Evolutionary conservation across 345 rosid species (phyloP).

Genomic region (Nasturtium officinale): DNA sequence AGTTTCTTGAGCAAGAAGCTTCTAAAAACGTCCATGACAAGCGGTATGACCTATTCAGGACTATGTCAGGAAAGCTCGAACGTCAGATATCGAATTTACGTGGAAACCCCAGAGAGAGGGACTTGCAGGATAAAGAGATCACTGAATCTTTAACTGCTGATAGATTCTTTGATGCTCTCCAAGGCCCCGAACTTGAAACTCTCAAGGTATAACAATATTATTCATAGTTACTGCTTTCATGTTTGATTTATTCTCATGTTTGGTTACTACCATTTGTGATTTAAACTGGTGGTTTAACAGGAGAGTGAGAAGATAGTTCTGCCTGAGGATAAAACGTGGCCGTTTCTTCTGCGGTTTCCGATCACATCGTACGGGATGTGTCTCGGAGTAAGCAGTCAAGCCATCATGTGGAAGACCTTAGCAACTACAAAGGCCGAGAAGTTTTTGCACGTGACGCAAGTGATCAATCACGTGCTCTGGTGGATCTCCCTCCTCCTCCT

Average conservation of each 20-base stretch:
- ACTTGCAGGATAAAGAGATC: constrained; percentile 44
- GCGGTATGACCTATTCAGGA: constrained; percentile 79
- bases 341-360: constrained; percentile 80
- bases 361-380: constrained; percentile 87
- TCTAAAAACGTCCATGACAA: constrained; percentile 52
- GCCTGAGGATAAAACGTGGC: constrained; percentile 84
- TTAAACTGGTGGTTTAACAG: constrained; percentile 39
- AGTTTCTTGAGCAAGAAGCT: constrained; percentile 28
- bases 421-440: constrained; percentile 65
- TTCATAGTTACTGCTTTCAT: neutral
- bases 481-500: constrained; percentile 63
- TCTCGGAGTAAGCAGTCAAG: constrained; percentile 91
- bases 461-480: constrained; percentile 65
- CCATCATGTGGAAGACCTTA: constrained; percentile 81
- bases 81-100: constrained; percentile 68
- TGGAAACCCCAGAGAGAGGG: constrained; percentile 47
- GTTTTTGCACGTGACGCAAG: constrained; percentile 63
- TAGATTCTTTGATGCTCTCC: constrained; percentile 77
- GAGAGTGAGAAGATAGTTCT: constrained; percentile 71
- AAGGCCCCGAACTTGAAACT: constrained; percentile 87
- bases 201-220: constrained; percentile 58
- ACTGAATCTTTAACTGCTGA: constrained; percentile 64
- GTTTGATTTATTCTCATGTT: neutral
- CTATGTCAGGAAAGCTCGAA: constrained; percentile 88
- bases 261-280: neutral